Percentiles rank a stretch among this genome's conserved stretches.
Conservation (phyloP, 2,329 filamentous ascomycete species). For the Neopestalotiopsis sp. region DNA sequence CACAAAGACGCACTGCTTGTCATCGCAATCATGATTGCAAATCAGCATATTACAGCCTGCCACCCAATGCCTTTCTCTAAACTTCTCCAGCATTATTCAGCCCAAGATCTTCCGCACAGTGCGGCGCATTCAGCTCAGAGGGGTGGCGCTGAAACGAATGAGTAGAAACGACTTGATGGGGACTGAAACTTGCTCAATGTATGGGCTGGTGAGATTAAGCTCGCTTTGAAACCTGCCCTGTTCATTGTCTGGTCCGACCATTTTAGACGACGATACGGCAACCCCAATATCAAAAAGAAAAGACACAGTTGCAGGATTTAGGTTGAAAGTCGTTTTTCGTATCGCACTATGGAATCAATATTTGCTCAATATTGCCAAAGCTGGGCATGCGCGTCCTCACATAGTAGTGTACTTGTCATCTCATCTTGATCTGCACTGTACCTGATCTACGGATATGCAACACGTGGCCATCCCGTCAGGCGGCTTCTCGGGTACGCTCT, state of each 20-base stretch:
- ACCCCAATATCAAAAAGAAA: not conserved
- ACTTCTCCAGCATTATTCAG: not conserved
- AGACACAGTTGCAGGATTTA: not conserved
- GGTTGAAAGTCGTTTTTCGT: not conserved
- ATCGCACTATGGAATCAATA: not conserved
- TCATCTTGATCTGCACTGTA: slow-evolving; percentile 11
- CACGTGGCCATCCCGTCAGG: slow-evolving; percentile 20
- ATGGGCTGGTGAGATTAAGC: not conserved
- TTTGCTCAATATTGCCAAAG: slow-evolving; percentile 4
- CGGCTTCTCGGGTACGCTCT: slow-evolving; percentile 9
- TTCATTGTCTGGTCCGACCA: not conserved
- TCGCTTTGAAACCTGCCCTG: slow-evolving; percentile 14
- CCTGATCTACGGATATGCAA: slow-evolving; percentile 17
- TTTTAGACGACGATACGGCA: not conserved
- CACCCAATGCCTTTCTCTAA: not conserved
- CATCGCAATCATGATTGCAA: not conserved
- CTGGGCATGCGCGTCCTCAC: not conserved
- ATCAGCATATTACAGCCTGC: not conserved
- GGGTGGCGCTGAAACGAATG: not conserved
- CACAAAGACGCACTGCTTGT: not conserved
- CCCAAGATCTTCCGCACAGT: not conserved
- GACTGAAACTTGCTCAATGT: slow-evolving; percentile 16
- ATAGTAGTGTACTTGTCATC: not conserved
- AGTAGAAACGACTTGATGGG: not conserved
- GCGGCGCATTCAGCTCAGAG: not conserved